Evolutionary conservation across 1,284 basidiomycete genomes (phyloP).

Genomic region (Leccinum pachyderme): DNA sequence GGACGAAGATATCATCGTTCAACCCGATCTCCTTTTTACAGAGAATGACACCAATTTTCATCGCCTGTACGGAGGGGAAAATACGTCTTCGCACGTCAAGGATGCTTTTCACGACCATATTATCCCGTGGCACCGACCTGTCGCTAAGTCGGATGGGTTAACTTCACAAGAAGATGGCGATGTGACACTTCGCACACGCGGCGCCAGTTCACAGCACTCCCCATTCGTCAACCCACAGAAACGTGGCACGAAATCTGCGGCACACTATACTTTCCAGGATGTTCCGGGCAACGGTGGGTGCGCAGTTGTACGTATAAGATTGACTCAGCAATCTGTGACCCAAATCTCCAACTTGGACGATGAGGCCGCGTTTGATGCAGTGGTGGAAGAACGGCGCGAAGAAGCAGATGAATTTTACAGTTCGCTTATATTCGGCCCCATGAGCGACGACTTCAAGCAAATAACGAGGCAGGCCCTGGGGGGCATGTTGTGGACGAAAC

Average conservation of each 20-base stretch:
- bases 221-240: constrained; percentile 85
- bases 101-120: constrained; percentile 99
- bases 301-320: constrained; percentile 91
- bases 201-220: constrained; percentile 46
- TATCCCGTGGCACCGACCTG: constrained; percentile 76
- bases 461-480: constrained; percentile 97
- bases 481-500: constrained; percentile 99
- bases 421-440: constrained; percentile 74
- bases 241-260: constrained; percentile 89
- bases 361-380: constrained; percentile 87
- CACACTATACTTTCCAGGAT: constrained; percentile 85
- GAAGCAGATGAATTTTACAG: constrained; percentile 97
- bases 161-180: constrained; percentile 35
- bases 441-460: constrained; percentile 90
- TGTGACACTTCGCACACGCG: constrained; percentile 32
- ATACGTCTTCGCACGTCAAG: constrained; percentile 84
- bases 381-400: constrained; percentile 82
- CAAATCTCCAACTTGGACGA: constrained; percentile 83
- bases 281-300: constrained; percentile 93
- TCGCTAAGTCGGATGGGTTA: constrained; percentile 32
- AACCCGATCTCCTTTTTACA: constrained; percentile 86
- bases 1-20: constrained; percentile 68
- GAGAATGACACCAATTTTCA: constrained; percentile 98
- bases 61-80: constrained; percentile 86
- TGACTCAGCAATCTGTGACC: constrained; percentile 76